Conservation (phyloP, 768 basidiomycete species). For the Agaricus subrufescens region DNA sequence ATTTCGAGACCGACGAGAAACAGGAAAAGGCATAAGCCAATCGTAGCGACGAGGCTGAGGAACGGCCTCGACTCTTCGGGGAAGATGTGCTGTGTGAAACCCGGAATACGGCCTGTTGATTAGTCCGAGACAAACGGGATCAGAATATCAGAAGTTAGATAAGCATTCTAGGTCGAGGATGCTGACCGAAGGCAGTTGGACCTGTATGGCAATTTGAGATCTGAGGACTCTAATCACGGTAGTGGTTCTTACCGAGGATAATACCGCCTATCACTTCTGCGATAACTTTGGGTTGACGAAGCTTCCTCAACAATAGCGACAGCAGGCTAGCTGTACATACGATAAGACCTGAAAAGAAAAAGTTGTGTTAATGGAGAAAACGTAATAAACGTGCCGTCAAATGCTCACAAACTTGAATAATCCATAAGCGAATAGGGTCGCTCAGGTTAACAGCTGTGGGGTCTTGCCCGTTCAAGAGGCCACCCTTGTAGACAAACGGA, state of each 20-base stretch:
- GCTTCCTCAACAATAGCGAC: slow-evolving; percentile 62
- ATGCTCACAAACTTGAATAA: slow-evolving; percentile 64
- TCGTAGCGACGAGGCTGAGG: slow-evolving; percentile 82
- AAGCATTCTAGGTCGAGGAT: neutral
- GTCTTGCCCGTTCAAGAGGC: slow-evolving; percentile 70
- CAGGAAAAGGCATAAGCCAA: slow-evolving; percentile 84
- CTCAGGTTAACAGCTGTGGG: slow-evolving; percentile 57
- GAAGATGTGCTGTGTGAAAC: slow-evolving; percentile 85
- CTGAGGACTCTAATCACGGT: too few relatives aligned
- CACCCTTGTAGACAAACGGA: slow-evolving; percentile 42
- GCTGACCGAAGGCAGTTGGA: slow-evolving; percentile 44
- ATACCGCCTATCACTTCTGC: slow-evolving; percentile 87
- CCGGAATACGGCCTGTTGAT: slow-evolving; percentile 68
- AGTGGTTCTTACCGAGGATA: slow-evolving; percentile 50
- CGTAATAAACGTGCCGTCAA: too few relatives aligned
- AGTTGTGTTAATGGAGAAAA: neutral
- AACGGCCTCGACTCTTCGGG: slow-evolving; percentile 67
- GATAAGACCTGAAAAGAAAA: slow-evolving; percentile 61
- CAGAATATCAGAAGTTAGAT: neutral
- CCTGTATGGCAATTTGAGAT: slow-evolving; percentile 16
- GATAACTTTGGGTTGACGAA: slow-evolving; percentile 84
- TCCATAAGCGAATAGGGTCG: slow-evolving; percentile 77
- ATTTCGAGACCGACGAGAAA: slow-evolving; percentile 95
- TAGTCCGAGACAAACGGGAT: neutral
- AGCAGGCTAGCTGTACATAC: slow-evolving; percentile 74